These are phyloP conservation scores for Trichoderma lentiforme DNA, from an alignment of 2,329 filamentous ascomycete genomes.

Conservation along the genomic window DNA sequence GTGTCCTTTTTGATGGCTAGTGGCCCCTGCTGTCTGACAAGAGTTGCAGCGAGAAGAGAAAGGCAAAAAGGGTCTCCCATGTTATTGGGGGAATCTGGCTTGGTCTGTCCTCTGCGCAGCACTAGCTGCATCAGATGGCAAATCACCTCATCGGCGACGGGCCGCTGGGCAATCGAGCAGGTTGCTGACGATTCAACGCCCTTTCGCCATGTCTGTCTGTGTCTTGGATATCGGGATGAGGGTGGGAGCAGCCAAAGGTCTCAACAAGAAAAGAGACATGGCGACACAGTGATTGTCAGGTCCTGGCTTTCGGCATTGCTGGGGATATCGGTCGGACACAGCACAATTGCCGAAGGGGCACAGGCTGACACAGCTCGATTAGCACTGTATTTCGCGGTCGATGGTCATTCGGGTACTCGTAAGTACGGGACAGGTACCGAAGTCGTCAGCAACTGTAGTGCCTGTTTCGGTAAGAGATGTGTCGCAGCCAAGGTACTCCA, in stretches of 20 bases:
- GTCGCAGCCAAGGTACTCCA: neutral
- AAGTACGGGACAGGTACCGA: neutral
- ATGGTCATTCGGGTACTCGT: neutral
- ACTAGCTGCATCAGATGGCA: neutral
- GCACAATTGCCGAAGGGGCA: constrained; percentile 10
- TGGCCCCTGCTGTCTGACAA: neutral
- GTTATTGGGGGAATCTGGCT: neutral
- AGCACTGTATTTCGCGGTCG: neutral
- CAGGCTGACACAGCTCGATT: constrained; percentile 5
- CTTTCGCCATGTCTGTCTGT: neutral
- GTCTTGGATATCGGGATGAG: neutral
- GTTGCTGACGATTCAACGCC: neutral
- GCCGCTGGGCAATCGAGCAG: neutral
- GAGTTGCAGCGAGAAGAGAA: neutral
- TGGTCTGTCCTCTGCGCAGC: neutral
- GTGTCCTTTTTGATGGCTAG: neutral
- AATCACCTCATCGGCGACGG: constrained; percentile 15
- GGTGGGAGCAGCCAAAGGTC: neutral
- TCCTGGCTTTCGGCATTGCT: neutral
- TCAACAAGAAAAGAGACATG: neutral
- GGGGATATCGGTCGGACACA: neutral
- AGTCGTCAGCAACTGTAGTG: neutral
- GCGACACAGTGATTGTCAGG: neutral
- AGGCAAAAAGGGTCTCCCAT: neutral
- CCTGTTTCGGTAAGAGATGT: neutral